Conservation (phyloP, 768 basidiomycete species). For the Mycena chlorophos region DNA sequence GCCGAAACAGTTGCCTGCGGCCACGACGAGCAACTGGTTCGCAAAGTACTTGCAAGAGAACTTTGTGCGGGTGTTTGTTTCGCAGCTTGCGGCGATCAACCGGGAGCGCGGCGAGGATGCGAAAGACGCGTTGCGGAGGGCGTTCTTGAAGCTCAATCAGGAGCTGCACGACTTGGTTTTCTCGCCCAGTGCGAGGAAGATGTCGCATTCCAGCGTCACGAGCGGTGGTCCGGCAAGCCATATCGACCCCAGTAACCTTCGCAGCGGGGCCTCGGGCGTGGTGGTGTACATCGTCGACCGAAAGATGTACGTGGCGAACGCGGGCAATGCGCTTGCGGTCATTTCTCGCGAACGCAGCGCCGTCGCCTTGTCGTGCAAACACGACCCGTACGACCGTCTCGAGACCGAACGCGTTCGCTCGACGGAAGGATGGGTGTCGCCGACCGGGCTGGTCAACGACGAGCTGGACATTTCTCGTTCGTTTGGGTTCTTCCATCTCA, state of each 20-base stretch:
- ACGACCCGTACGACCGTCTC: slow-evolving; percentile 84
- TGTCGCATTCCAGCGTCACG: slow-evolving; percentile 60
- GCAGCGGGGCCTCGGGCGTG: slow-evolving; percentile 80
- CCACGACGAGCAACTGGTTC: slow-evolving; percentile 61
- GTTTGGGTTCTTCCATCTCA: slow-evolving; percentile 89
- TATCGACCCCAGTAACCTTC: slow-evolving; percentile 51
- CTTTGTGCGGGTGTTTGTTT: slow-evolving; percentile 63
- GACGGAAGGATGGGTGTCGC: slow-evolving; percentile 94
- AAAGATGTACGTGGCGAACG: slow-evolving; percentile 87
- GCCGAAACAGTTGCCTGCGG: slow-evolving; percentile 39
- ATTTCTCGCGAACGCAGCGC: slow-evolving; percentile 77
- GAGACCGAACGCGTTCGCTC: slow-evolving; percentile 87
- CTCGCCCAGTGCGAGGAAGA: slow-evolving; percentile 60
- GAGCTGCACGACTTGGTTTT: slow-evolving; percentile 70
- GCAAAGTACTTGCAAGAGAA: slow-evolving; percentile 84
- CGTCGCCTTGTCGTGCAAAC: slow-evolving; percentile 70
- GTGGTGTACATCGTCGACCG: slow-evolving; percentile 81
- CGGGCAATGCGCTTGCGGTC: slow-evolving; percentile 85
- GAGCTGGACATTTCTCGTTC: slow-evolving; percentile 89
- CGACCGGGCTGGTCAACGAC: slow-evolving; percentile 87
- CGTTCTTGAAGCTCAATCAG: slow-evolving; percentile 87
- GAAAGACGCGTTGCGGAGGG: slow-evolving; percentile 76
- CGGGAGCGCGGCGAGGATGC: slow-evolving; percentile 54
- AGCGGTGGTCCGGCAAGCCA: slow-evolving; percentile 31
- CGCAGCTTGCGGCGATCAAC: slow-evolving; percentile 54